These are phyloP conservation scores for Penicillium sp. DNA, from an alignment of 2,329 filamentous ascomycete species.

Conservation along the genomic window DNA sequence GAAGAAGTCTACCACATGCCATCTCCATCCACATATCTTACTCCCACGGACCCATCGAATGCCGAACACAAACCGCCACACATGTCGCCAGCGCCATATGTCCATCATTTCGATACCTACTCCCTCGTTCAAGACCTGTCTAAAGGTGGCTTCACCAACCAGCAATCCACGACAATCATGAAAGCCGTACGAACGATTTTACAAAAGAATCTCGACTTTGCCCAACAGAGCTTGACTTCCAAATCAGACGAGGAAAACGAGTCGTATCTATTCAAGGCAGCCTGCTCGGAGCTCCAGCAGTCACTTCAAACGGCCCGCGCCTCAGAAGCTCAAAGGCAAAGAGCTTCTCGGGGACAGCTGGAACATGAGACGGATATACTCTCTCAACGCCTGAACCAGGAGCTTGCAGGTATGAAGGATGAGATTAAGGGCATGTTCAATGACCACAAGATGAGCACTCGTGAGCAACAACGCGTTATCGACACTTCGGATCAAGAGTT, in stretches of 20 bases:
- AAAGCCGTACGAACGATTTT: slow-evolving; percentile 82
- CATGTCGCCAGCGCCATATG: slow-evolving; percentile 70
- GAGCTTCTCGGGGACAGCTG: slow-evolving; percentile 78
- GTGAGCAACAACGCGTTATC: slow-evolving; percentile 81
- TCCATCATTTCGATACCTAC: slow-evolving; percentile 97
- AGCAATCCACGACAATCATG: slow-evolving; percentile 84
- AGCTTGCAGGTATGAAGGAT: slow-evolving; percentile 78
- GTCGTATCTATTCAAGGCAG: slow-evolving; percentile 88
- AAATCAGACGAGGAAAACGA: slow-evolving; percentile 96
- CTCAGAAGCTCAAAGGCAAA: slow-evolving; percentile 75
- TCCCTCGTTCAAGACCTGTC: slow-evolving; percentile 79
- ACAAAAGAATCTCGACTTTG: slow-evolving; percentile 76
- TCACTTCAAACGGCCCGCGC: slow-evolving; percentile 80
- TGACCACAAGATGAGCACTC: slow-evolving; percentile 87
- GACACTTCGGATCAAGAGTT: slow-evolving; percentile 91
- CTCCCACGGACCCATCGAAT: slow-evolving; percentile 26
- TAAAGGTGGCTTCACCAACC: slow-evolving; percentile 67
- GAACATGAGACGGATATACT: slow-evolving; percentile 96
- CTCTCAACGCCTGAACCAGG: slow-evolving; percentile 79
- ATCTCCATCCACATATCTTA: slow-evolving; percentile 37
- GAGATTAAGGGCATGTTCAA: slow-evolving; percentile 96
- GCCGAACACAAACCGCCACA: slow-evolving; percentile 60
- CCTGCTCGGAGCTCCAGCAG: slow-evolving; percentile 85
- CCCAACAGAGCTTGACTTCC: slow-evolving; percentile 76
- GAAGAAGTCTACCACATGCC: slow-evolving; percentile 46